phyloP scores from a whole-genome alignment of 2,329 filamentous ascomycete species.

The Fusarium papillatum region DNA sequence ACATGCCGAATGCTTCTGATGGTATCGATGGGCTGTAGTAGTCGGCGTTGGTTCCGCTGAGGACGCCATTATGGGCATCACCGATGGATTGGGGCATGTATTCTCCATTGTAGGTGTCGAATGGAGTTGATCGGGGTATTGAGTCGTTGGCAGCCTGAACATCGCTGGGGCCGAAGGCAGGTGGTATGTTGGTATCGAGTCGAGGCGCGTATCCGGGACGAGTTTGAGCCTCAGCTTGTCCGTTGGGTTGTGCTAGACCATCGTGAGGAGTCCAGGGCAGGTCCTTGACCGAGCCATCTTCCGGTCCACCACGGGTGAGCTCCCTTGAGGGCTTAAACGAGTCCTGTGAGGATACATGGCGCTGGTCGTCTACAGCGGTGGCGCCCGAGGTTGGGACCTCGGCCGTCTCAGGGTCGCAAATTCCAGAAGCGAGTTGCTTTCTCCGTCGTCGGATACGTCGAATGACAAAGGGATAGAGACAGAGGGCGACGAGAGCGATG shows the following conservation, averaged over 20 bases:
- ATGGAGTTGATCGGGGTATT: conserved; percentile 36
- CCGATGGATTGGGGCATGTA: conserved; percentile 45
- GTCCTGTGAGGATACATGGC: conserved; percentile 53
- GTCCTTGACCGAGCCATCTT: conserved; percentile 42
- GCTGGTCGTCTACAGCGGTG: conserved; percentile 38
- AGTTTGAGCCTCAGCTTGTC: conserved; percentile 17
- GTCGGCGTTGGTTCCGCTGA: conserved; percentile 54
- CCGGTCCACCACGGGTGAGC: conserved; percentile 44
- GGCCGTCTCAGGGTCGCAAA: conserved; percentile 48
- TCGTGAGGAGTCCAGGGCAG: conserved; percentile 40
- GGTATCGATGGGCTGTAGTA: conserved; percentile 58
- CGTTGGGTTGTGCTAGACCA: conserved; percentile 29
- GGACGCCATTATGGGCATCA: conserved; percentile 48
- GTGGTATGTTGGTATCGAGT: conserved; percentile 32
- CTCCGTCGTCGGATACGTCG: conserved; percentile 46
- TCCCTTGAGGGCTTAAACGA: conserved; percentile 50
- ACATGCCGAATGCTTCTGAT: conserved; percentile 57
- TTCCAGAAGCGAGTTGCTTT: conserved; percentile 36
- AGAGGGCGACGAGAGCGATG: conserved; percentile 50
- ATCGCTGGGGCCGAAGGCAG: conserved; percentile 12
- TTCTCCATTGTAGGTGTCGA: conserved; percentile 40
- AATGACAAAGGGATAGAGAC: conserved; percentile 56
- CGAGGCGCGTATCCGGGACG: conserved; percentile 24
- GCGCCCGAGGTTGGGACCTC: conserved; percentile 31
- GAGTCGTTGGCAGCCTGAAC: conserved; percentile 27